Percentiles rank a stretch among this genome's conserved stretches.
phyloP scores from a whole-genome alignment of 2,329 filamentous ascomycete species.

The Alternaria brassicicola region DNA sequence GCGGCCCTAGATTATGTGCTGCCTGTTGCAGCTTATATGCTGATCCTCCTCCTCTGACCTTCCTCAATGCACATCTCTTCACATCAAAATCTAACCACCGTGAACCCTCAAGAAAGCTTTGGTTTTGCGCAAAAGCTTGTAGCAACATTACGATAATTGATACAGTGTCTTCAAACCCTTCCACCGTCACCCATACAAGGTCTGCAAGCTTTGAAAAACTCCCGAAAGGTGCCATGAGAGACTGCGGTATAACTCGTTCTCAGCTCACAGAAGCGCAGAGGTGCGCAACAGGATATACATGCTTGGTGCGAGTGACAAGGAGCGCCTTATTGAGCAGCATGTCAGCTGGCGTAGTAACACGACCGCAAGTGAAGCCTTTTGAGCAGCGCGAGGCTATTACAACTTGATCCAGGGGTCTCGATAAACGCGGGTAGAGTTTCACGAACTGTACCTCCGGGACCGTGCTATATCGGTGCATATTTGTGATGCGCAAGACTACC shows the following conservation, averaged over 20 bases:
- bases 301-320: slow-evolving; percentile 8
- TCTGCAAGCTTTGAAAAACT: slow-evolving; percentile 12
- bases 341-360: slow-evolving; percentile 8
- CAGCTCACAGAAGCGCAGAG: slow-evolving; percentile 12
- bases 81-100: not conserved
- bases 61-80: slow-evolving; percentile 9
- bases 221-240: slow-evolving; percentile 10
- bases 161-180: slow-evolving; percentile 11
- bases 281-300: slow-evolving; percentile 17
- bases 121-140: slow-evolving; percentile 3
- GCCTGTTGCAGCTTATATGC: slow-evolving; percentile 8
- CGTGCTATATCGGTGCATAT: slow-evolving; percentile 17
- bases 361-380: slow-evolving; percentile 9
- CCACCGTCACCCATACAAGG: slow-evolving; percentile 5
- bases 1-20: slow-evolving; percentile 9
- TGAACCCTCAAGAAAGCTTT: slow-evolving; percentile 8
- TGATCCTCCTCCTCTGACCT: slow-evolving; percentile 4
- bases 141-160: slow-evolving; percentile 1
- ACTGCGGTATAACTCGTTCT: slow-evolving; percentile 10
- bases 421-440: slow-evolving; percentile 16
- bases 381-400: slow-evolving; percentile 12
- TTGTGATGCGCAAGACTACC: slow-evolving; percentile 15
- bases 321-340: slow-evolving; percentile 13
- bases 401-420: slow-evolving; percentile 13
- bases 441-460: slow-evolving; percentile 8